Evolutionary conservation across 768 basidiomycete species (phyloP), one percentile per base, ranked within the genome.

Genomic region (Sarcomyxa edulis): DNA sequence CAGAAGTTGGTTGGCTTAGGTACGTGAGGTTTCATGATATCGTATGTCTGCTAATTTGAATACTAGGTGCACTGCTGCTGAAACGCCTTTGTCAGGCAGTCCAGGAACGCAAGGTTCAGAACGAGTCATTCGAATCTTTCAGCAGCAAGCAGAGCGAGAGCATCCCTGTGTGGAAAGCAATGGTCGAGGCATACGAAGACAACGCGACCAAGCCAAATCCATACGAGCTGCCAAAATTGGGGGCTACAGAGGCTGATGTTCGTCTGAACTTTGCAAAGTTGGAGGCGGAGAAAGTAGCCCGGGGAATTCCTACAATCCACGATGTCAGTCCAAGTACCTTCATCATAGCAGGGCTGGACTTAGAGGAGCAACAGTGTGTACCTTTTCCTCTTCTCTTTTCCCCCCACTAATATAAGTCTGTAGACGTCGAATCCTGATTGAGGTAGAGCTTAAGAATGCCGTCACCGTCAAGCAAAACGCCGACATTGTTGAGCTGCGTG

Each of bases 191-290:
- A 7, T 61, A 54, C 54, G 58, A 61, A 32, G 37, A 22, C 1
- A 48, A 56, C 19, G 29, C 27, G 19, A 29, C 31, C 6, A 41
- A 42, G 3, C 38, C 45, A 11, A 61, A 61, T 43, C 59, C 59
- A 2, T 59, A 44, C 35, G 39, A 40, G 15, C 22, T 36, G 16
- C 33, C 26, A 7, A 25, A 20, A 12, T 28, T 19, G 12, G 9
- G 12, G 3, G 19, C 24, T 20, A 38, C 37, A 14, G 11, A 28
- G 20, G 37, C 37, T 3, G 37, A 38, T 8, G 15, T 38, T 16
- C 18, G 24, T 16, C 15, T n/a, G 14, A 24, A 29, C 6, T 22
- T 38, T 9, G 16, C n/a, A 20, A 27, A 38, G 6, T 24, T 27
- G 5, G 37, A 38, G 16, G 11, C 14, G 15, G n/a, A 29, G n/a